phyloP scores from a whole-genome alignment of 2,329 filamentous ascomycete genomes.

The Neonectria faginata region DNA sequence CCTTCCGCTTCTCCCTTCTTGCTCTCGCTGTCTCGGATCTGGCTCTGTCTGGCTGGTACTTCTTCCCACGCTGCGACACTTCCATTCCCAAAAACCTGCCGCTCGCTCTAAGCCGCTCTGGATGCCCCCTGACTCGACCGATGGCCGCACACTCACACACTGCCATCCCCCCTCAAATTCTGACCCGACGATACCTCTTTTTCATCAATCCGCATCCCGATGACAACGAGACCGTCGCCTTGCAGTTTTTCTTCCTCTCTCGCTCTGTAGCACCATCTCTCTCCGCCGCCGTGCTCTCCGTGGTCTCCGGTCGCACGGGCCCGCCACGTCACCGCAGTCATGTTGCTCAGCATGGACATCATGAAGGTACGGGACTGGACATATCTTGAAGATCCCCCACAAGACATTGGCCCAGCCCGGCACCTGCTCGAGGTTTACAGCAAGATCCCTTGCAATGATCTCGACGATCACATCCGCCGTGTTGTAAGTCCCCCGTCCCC shows the following conservation, averaged over 20 bases:
- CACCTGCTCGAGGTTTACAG: conserved; percentile 55
- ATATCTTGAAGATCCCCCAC: conserved; percentile 52
- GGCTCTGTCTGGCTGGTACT: background rate
- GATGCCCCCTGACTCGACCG: conserved; percentile 3
- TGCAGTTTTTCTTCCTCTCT: conserved; percentile 7
- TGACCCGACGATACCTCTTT: conserved; percentile 15
- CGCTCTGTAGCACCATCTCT: conserved; percentile 9
- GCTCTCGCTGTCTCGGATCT: background rate
- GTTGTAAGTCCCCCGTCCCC: conserved; percentile 47
- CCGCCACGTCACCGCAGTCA: conserved; percentile 23
- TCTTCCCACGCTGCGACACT: background rate
- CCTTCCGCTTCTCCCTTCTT: background rate
- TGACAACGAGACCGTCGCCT: conserved; percentile 28
- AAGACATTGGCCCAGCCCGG: conserved; percentile 52
- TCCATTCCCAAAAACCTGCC: conserved; percentile 2
- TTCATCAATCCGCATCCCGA: conserved; percentile 26
- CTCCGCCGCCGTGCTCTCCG: conserved; percentile 8
- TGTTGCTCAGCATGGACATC: conserved; percentile 46
- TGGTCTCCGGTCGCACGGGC: conserved; percentile 3
- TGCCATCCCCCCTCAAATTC: conserved; percentile 20
- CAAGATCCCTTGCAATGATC: conserved; percentile 49
- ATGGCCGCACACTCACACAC: conserved; percentile 25
- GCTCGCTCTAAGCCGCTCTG: background rate
- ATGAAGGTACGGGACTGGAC: conserved; percentile 56
- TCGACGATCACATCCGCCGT: conserved; percentile 52